Conservation (phyloP, 306 rosid species). For the Adenanthera pavonina region DNA sequence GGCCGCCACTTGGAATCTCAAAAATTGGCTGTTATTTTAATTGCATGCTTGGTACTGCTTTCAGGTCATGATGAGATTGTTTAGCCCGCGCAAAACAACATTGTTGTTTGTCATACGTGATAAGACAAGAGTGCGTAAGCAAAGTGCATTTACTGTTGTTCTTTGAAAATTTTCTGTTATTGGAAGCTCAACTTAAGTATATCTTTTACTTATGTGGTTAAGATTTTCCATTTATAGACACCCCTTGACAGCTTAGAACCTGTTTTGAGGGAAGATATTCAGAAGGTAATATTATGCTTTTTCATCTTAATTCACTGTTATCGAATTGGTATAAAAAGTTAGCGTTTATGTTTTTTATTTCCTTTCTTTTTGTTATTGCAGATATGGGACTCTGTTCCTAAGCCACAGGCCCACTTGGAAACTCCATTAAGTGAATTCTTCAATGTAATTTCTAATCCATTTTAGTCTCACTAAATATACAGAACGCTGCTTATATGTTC, state of each 20-base stretch:
- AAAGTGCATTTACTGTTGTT: slow-evolving; percentile 10
- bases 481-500: slow-evolving; percentile 19
- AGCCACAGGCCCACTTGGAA: slow-evolving; percentile 85
- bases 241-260: slow-evolving; percentile 99
- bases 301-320: slow-evolving; percentile 29
- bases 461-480: slow-evolving; percentile 29
- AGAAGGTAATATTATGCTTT: slow-evolving; percentile 62
- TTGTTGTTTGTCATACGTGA: slow-evolving; percentile 96
- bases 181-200: slow-evolving; percentile 17
- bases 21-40: slow-evolving; percentile 25
- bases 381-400: slow-evolving; percentile 99
- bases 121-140: slow-evolving; percentile 85
- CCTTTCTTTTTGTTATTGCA: slow-evolving; percentile 38
- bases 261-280: slow-evolving; percentile 95
- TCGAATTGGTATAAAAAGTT: neutral
- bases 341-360: slow-evolving; percentile 31
- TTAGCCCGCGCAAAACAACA: slow-evolving; percentile 98
- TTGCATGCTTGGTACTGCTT: slow-evolving; percentile 37
- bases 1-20: slow-evolving; percentile 14
- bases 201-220: slow-evolving; percentile 37
- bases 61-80: slow-evolving; percentile 99
- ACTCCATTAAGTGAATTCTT: slow-evolving; percentile 98
- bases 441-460: slow-evolving; percentile 58
- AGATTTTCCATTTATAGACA: slow-evolving; percentile 61
- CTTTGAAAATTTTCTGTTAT: neutral